These are phyloP conservation scores for Ambrosia artemisiifolia DNA, from an alignment of 129 eudicot species.

Conservation along the genomic window DNA sequence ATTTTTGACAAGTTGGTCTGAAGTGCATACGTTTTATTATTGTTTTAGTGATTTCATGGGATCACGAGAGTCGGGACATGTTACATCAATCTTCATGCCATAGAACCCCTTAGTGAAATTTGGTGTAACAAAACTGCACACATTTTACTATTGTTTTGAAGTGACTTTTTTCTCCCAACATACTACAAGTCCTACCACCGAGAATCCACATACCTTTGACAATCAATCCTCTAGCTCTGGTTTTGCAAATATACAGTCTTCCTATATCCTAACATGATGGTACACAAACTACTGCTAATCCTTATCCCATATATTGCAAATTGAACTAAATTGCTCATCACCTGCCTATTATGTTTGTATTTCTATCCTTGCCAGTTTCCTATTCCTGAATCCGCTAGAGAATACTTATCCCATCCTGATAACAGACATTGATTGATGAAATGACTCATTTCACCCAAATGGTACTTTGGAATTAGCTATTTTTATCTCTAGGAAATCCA, in stretches of 20 bases:
- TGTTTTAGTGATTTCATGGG: too few relatives aligned
- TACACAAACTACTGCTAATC: not conserved
- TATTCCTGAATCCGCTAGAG: not conserved
- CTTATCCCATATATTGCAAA: not conserved
- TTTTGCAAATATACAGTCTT: not conserved
- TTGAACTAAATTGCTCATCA: not conserved
- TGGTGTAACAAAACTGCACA: too few relatives aligned
- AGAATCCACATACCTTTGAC: not conserved
- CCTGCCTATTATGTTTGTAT: not conserved
- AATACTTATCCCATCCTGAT: not conserved
- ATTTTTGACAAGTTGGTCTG: too few relatives aligned
- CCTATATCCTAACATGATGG: not conserved
- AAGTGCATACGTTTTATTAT: too few relatives aligned
- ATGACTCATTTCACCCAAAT: not conserved
- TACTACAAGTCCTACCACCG: not conserved
- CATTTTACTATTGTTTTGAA: too few relatives aligned
- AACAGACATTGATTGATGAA: not conserved
- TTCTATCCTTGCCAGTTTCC: not conserved
- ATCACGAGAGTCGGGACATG: too few relatives aligned
- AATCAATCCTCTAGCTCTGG: not conserved
- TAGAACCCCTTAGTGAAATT: too few relatives aligned
- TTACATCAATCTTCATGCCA: too few relatives aligned
- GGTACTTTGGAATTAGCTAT: not conserved
- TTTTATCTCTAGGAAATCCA: not conserved
- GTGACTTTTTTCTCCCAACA: not conserved